Evolutionary conservation across 306 rosid species (phyloP).

Genomic region (Vigna reflexopilosa): DNA sequence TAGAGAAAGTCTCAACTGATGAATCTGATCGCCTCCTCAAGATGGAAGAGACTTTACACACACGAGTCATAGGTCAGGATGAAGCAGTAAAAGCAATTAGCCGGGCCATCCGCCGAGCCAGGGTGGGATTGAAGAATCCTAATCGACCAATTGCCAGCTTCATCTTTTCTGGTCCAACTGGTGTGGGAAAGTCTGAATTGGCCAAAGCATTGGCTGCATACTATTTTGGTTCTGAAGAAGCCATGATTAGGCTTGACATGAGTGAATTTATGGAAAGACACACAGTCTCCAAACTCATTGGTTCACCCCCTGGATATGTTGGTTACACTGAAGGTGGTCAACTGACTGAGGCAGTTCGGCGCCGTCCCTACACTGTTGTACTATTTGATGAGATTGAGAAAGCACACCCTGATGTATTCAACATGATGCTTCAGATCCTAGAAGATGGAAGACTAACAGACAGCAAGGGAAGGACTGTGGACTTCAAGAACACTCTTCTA

Average conservation of each 20-base stretch:
- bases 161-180: slow-evolving; percentile 98
- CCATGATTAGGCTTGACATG: slow-evolving; percentile 98
- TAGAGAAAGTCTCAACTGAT: slow-evolving; percentile 90
- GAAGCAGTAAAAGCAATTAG: slow-evolving; percentile 97
- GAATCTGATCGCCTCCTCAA: slow-evolving; percentile 97
- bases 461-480: slow-evolving; percentile 96
- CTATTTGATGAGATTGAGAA: slow-evolving; percentile 97
- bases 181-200: slow-evolving; percentile 97
- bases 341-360: slow-evolving; percentile 94
- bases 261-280: slow-evolving; percentile 99
- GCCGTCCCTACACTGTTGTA: slow-evolving; percentile 93
- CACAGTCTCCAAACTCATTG: slow-evolving; percentile 92
- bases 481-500: slow-evolving; percentile 93
- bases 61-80: slow-evolving; percentile 87
- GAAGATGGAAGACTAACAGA: slow-evolving; percentile 97
- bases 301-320: slow-evolving; percentile 97
- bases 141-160: slow-evolving; percentile 96
- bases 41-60: slow-evolving; percentile 97
- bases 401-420: slow-evolving; percentile 97
- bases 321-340: slow-evolving; percentile 99
- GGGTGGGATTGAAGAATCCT: slow-evolving; percentile 95
- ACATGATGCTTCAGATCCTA: slow-evolving; percentile 97
- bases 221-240: slow-evolving; percentile 96
- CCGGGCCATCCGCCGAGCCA: slow-evolving; percentile 92
- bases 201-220: slow-evolving; percentile 92